These are phyloP conservation scores for Domatiomyces catenatus DNA, from an alignment of 2,329 filamentous ascomycete species.

Conservation along the genomic window DNA sequence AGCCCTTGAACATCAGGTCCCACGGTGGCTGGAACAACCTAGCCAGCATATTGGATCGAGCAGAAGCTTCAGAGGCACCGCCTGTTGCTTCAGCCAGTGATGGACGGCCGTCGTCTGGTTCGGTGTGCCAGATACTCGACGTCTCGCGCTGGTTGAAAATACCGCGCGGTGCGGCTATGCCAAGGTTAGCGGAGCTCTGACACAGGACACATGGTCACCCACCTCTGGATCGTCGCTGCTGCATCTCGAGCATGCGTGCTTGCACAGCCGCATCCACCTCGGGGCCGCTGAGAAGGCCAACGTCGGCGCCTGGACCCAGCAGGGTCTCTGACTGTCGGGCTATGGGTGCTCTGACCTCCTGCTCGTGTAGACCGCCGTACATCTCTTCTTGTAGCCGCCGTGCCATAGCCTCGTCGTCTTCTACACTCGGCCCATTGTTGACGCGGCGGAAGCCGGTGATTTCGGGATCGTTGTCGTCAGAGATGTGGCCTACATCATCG, in stretches of 20 bases:
- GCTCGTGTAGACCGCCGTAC: constrained; percentile 42
- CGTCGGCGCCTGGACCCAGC: constrained; percentile 51
- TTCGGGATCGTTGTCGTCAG: constrained; percentile 28
- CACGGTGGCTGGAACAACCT: constrained; percentile 88
- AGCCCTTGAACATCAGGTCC: constrained; percentile 63
- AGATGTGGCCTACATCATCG: constrained; percentile 46
- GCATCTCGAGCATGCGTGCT: constrained; percentile 40
- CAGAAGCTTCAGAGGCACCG: constrained; percentile 48
- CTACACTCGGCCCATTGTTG: constrained; percentile 34
- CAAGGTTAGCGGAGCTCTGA: background rate
- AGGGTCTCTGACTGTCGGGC: constrained; percentile 82
- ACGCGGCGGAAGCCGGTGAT: constrained; percentile 19
- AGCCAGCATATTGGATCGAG: constrained; percentile 63
- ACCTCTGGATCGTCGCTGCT: constrained; percentile 22
- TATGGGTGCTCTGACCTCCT: constrained; percentile 74
- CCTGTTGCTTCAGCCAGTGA: constrained; percentile 47
- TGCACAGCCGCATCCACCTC: constrained; percentile 46
- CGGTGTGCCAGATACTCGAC: constrained; percentile 38
- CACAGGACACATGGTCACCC: constrained; percentile 2
- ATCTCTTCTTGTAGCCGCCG: constrained; percentile 82
- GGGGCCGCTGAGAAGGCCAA: constrained; percentile 30
- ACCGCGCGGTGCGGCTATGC: constrained; percentile 25
- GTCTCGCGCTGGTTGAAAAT: constrained; percentile 54
- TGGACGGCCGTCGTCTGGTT: constrained; percentile 29
- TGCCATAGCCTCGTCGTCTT: constrained; percentile 89